phyloP scores from a whole-genome alignment of 345 rosid genomes.

The Rubroshorea leprosula region DNA sequence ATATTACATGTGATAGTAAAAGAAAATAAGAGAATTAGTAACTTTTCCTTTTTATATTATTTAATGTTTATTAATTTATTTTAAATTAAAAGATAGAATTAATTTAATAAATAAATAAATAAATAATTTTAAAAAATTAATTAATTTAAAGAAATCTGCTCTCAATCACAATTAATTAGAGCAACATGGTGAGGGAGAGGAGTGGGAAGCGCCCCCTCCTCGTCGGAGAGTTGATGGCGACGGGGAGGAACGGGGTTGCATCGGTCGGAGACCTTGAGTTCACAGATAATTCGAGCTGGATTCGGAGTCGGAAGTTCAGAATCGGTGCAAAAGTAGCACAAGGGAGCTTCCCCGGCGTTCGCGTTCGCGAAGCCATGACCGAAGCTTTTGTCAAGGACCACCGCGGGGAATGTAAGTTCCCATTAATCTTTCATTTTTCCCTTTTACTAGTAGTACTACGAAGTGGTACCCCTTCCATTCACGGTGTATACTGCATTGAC shows the following conservation, averaged over 20 bases:
- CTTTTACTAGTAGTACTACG: too few species aligned
- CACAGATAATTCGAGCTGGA: conserved; percentile 94
- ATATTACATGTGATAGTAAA: too few species aligned
- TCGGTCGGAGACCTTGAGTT: conserved; percentile 58
- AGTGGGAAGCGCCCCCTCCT: conserved; percentile 83
- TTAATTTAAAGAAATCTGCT: too few species aligned
- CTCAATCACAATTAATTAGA: too few species aligned
- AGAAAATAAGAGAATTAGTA: too few species aligned
- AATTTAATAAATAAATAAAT: too few species aligned
- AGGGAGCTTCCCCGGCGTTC: conserved; percentile 41
- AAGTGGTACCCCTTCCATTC: too few species aligned
- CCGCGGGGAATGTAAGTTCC: conserved; percentile 89
- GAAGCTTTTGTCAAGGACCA: conserved; percentile 90
- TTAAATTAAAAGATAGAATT: too few species aligned
- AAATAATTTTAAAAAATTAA: too few species aligned
- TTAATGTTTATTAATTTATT: too few species aligned
- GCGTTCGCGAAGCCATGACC: conserved; percentile 65
- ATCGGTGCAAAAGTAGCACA: conserved; percentile 60
- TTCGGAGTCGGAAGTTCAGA: conserved; percentile 70
- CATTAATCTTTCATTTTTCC: background rate
- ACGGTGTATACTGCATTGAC: too few species aligned
- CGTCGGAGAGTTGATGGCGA: conserved; percentile 59
- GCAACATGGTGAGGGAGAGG: conserved; percentile 61
- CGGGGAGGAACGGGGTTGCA: conserved; percentile 49
- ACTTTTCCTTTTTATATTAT: too few species aligned